Percentiles rank a stretch among this genome's conserved stretches.
phyloP scores from a whole-genome alignment of 257 asterid species.

The Buddleja alternifolia region DNA sequence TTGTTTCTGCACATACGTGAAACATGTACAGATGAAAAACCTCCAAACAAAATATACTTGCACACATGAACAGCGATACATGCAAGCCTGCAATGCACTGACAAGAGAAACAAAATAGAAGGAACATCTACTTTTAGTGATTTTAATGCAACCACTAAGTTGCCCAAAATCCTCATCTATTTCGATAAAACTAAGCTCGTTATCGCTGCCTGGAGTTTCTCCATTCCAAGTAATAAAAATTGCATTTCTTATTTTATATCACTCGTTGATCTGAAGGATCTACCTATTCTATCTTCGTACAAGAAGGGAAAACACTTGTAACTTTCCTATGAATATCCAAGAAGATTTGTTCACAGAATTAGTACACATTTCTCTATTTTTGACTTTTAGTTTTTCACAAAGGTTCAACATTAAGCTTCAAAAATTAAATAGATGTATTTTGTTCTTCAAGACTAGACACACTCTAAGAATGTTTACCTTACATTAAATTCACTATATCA shows the following conservation, averaged over 20 bases:
- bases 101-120: background rate
- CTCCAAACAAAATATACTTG: background rate
- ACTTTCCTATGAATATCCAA: background rate
- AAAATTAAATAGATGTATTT: background rate
- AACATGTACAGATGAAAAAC: background rate
- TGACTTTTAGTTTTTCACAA: background rate
- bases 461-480: too few relatives aligned
- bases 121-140: background rate
- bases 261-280: too few relatives aligned
- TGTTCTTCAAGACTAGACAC: background rate
- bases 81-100: background rate
- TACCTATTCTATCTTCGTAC: too few relatives aligned
- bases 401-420: background rate
- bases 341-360: background rate
- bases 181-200: background rate
- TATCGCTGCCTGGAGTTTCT: background rate
- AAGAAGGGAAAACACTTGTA: conserved; percentile 8
- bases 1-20: too few relatives aligned
- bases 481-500: too few relatives aligned
- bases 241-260: background rate
- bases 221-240: background rate
- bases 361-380: background rate
- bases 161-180: background rate
- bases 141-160: background rate
- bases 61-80: background rate